A percentile compares a stretch with the other conserved stretches of the same genome.
These are phyloP conservation scores for Polytrichum commune DNA, from an alignment of 225 moss, liverwort and hornwort genomes.

Conservation along the genomic window DNA sequence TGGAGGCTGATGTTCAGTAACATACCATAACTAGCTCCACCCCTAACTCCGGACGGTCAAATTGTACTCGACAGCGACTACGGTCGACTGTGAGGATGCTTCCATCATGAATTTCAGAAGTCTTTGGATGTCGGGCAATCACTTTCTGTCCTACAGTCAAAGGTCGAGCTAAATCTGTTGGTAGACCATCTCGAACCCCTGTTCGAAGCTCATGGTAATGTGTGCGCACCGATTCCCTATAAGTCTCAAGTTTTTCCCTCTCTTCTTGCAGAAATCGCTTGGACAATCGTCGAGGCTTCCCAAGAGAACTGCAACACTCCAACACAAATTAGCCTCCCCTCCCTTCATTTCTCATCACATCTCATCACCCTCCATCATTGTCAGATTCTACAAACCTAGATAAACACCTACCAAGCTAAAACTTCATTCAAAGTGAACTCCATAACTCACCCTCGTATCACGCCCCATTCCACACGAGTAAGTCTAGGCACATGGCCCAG, in stretches of 20 bases:
- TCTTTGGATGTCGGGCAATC: constrained; percentile 86
- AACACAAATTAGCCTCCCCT: background rate
- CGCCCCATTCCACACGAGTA: constrained; percentile 97
- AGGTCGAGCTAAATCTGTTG: constrained; percentile 87
- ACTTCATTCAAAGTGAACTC: too few species aligned
- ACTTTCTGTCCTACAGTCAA: constrained; percentile 97
- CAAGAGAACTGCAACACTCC: constrained; percentile 73
- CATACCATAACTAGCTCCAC: constrained; percentile 96
- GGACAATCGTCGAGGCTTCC: constrained; percentile 95
- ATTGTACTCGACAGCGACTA: constrained; percentile 92
- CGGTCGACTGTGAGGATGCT: constrained; percentile 97
- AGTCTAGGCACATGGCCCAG: constrained; percentile 98
- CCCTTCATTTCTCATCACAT: too few species aligned
- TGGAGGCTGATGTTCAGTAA: background rate
- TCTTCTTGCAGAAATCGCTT: constrained; percentile 84
- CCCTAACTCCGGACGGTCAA: constrained; percentile 97
- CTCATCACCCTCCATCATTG: too few species aligned
- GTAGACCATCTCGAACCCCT: constrained; percentile 79
- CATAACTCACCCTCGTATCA: constrained; percentile 72
- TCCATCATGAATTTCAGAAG: constrained; percentile 89
- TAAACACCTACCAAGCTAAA: too few species aligned
- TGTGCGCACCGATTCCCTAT: constrained; percentile 80
- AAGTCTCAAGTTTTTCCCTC: constrained; percentile 77
- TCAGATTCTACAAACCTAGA: too few species aligned
- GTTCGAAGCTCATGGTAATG: constrained; percentile 93